Evolutionary conservation across 352 stramenopile genomes (phyloP).

Genomic region (Phytophthora foliorum): DNA sequence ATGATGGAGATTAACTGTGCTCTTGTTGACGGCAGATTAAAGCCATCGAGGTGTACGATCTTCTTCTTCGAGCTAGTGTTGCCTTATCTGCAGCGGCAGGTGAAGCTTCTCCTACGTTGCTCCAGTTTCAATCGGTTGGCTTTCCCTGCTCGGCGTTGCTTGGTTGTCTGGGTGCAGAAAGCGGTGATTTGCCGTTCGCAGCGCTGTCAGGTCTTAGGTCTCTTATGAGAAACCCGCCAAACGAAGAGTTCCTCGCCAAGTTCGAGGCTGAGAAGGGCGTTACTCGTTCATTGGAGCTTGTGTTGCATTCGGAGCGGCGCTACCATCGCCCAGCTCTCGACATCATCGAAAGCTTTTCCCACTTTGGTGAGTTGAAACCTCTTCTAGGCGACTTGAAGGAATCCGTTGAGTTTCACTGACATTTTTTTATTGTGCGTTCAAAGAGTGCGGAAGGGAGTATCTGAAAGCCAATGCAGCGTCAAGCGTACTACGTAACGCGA

Average conservation of each 20-base stretch:
- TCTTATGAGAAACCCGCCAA: constrained; percentile 39
- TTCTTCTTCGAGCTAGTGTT: constrained; percentile 23
- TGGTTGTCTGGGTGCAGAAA: constrained; percentile 40
- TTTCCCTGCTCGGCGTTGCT: constrained; percentile 46
- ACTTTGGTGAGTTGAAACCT: constrained; percentile 44
- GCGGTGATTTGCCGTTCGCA: constrained; percentile 40
- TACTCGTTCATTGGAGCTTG: constrained; percentile 36
- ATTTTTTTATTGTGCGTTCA: not conserved
- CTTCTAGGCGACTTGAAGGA: not conserved
- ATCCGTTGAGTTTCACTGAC: not conserved
- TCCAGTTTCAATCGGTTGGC: constrained; percentile 45
- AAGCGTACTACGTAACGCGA: constrained; percentile 8
- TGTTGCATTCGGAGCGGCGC: constrained; percentile 42
- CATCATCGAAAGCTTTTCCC: constrained; percentile 63
- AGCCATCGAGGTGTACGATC: constrained; percentile 29
- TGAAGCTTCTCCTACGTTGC: constrained; percentile 11
- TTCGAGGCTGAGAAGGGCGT: constrained; percentile 44
- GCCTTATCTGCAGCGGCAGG: constrained; percentile 6
- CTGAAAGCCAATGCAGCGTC: constrained; percentile 24
- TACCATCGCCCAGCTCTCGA: constrained; percentile 53
- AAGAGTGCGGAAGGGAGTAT: constrained; percentile 28
- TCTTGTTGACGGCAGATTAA: constrained; percentile 13
- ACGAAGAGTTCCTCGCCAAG: constrained; percentile 37
- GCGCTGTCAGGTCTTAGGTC: constrained; percentile 50
- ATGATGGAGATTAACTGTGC: not conserved